Base-by-base conservation (phyloP, 129 eudicot species). In the Ambrosia artemisiifolia region DNA sequence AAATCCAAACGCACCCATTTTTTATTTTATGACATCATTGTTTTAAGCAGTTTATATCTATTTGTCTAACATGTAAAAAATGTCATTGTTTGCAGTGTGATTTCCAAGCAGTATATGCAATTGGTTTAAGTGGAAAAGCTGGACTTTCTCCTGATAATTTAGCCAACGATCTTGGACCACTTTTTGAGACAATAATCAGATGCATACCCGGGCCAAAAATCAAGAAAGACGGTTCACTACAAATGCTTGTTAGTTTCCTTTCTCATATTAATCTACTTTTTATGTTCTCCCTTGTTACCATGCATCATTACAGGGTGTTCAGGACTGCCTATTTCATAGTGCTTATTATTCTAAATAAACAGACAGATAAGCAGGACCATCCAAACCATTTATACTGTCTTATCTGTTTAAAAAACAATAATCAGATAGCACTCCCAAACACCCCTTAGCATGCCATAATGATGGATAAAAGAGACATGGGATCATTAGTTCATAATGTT, bases 171-270 rank as follows among this genome's bases (percentile, higher is more conserved):
- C 97, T 94, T 59, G 99, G 97, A 65, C 97, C 99, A 44, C 96
- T 94, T 76, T 94, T 94, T 57, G 99, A 94, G 87, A 24, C 96
- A 42, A 81, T 94, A 64, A 73, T 86, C 36, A 77, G 97, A 84
- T 90, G 97, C 88, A 94, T 94, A 68, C 98, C 98, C 40, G 98
- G 98, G 69, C 98, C 98, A 16, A 86, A 56, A 53, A 85, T 94
- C 65, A 87, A 87, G 75, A 88, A 86, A 84, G 98, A 90, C 46
- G 98, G 98, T 17, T 74, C 91, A 69, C 96, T 94, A 65, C 98
- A 94, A 83, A 90, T 94, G 98, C 98, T 94, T 85, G 98, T 94
- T 44, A 82, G 98, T 89, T 60, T 47, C 68, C 11, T 24, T 44
- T 73, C 19, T 33, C 42, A 32, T 66, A 18, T 71, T 69, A 74